Conservation (phyloP, 2,329 filamentous ascomycete genomes). For the Diplodia sapinea region DNA sequence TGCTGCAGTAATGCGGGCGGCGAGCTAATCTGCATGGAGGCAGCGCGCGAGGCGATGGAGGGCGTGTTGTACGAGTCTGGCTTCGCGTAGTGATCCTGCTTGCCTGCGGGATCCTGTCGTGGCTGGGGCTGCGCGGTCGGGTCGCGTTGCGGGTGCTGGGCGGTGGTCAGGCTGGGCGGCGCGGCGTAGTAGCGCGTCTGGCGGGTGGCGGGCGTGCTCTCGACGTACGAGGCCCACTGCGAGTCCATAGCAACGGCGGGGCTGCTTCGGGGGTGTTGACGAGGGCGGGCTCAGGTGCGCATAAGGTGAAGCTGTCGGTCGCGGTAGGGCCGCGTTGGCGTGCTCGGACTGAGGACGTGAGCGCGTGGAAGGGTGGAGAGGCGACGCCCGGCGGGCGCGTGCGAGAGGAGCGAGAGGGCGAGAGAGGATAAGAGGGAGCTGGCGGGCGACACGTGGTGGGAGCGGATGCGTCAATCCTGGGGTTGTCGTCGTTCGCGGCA, state of each 20-base stretch:
- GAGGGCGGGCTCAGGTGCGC: slow-evolving; percentile 26
- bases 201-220: slow-evolving; percentile 34
- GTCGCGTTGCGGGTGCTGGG: slow-evolving; percentile 43
- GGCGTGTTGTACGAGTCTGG: slow-evolving; percentile 46
- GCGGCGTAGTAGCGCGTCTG: slow-evolving; percentile 40
- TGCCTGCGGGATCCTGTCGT: slow-evolving; percentile 14
- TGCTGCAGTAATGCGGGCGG: slow-evolving; percentile 39
- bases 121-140: slow-evolving; percentile 41
- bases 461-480: slow-evolving; percentile 33
- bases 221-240: slow-evolving; percentile 32
- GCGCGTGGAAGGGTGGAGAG: background rate
- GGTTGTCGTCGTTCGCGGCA: slow-evolving; percentile 28
- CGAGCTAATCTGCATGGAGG: slow-evolving; percentile 46
- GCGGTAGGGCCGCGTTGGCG: background rate
- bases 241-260: slow-evolving; percentile 30
- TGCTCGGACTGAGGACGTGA: background rate
- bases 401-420: background rate
- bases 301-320: slow-evolving; percentile 25
- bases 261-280: slow-evolving; percentile 29
- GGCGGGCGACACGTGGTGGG: slow-evolving; percentile 33
- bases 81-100: slow-evolving; percentile 35
- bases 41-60: slow-evolving; percentile 44
- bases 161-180: slow-evolving; percentile 42
- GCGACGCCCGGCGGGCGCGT: slow-evolving; percentile 7
- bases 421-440: background rate